Conservation (phyloP, 2,329 filamentous ascomycete species). For the Aspergillus jensenii region DNA sequence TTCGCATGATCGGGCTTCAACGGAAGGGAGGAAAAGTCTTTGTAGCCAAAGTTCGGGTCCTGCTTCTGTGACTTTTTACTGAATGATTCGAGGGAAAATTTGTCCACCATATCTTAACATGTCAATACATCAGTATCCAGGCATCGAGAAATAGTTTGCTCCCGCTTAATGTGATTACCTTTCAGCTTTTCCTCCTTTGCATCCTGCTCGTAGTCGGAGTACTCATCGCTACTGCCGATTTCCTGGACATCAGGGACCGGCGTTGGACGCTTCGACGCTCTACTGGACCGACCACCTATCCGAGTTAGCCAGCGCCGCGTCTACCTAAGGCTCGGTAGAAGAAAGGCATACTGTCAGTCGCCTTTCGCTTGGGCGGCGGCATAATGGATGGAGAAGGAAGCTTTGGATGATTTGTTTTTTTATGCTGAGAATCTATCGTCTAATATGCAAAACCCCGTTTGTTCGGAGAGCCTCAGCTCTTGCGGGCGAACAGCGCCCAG, state of each 20-base stretch:
- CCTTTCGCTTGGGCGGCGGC: constrained; percentile 72
- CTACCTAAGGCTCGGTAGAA: constrained; percentile 19
- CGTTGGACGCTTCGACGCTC: constrained; percentile 50
- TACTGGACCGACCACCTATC: constrained; percentile 45
- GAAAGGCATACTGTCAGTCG: constrained; percentile 49
- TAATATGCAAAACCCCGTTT: constrained; percentile 11
- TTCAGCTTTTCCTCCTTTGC: constrained; percentile 50
- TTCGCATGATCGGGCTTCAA: constrained; percentile 88
- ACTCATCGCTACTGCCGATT: constrained; percentile 58
- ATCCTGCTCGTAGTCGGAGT: constrained; percentile 52
- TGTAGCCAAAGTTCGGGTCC: constrained; percentile 60
- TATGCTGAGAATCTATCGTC: constrained; percentile 15
- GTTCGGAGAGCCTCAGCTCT: constrained; percentile 8
- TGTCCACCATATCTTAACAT: constrained; percentile 47
- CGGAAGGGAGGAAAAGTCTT: constrained; percentile 78
- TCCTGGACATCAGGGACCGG: constrained; percentile 46
- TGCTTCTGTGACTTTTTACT: constrained; percentile 45
- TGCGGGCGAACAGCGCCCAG: constrained; percentile 23
- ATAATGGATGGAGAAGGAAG: constrained; percentile 44
- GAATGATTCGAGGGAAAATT: constrained; percentile 55
- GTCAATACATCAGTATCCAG: constrained; percentile 22
- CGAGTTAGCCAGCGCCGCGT: constrained; percentile 30
- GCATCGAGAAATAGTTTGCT: not conserved
- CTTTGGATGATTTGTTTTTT: constrained; percentile 4
- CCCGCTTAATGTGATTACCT: constrained; percentile 33